Evolutionary conservation across 2,329 filamentous ascomycete genomes (phyloP).

Genomic region (Ceratocystis ficicola): DNA sequence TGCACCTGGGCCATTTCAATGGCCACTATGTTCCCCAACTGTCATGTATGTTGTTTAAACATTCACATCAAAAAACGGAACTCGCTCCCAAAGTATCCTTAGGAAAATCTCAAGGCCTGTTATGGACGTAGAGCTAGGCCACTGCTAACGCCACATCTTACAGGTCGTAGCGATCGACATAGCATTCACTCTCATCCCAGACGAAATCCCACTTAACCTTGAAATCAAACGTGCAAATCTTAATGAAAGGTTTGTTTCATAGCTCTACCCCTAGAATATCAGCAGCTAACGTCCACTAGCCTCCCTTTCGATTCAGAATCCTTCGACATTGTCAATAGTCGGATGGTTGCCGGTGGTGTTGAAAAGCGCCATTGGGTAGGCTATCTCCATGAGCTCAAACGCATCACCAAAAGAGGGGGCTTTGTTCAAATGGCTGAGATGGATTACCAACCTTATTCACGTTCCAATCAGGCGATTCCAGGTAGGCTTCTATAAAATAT

Average conservation of each 20-base stretch:
- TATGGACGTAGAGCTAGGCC: too few species aligned
- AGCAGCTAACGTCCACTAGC: slow-evolving; percentile 28
- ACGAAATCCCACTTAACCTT: slow-evolving; percentile 52
- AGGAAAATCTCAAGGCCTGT: too few species aligned
- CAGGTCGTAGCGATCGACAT: slow-evolving; percentile 16
- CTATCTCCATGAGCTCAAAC: slow-evolving; percentile 65
- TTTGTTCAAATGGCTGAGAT: slow-evolving; percentile 87
- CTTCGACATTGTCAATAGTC: slow-evolving; percentile 77
- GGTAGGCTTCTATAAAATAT: slow-evolving; percentile 31
- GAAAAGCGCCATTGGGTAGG: slow-evolving; percentile 57
- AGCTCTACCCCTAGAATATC: background rate
- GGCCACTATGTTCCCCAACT: slow-evolving; percentile 8
- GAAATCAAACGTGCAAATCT: slow-evolving; percentile 62
- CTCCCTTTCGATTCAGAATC: slow-evolving; percentile 57
- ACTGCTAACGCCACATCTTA: background rate
- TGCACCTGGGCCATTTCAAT: slow-evolving; percentile 15
- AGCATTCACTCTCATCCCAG: slow-evolving; percentile 35
- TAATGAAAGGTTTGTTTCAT: slow-evolving; percentile 44
- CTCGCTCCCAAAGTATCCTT: too few species aligned
- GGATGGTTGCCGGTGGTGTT: slow-evolving; percentile 59
- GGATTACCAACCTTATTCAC: slow-evolving; percentile 73
- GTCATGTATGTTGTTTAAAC: slow-evolving; percentile 5
- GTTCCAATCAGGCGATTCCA: slow-evolving; percentile 64
- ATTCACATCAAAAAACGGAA: too few species aligned
- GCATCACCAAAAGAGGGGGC: slow-evolving; percentile 59